Conservation (phyloP, 2,329 filamentous ascomycete species). For the Epichloe sp. region DNA sequence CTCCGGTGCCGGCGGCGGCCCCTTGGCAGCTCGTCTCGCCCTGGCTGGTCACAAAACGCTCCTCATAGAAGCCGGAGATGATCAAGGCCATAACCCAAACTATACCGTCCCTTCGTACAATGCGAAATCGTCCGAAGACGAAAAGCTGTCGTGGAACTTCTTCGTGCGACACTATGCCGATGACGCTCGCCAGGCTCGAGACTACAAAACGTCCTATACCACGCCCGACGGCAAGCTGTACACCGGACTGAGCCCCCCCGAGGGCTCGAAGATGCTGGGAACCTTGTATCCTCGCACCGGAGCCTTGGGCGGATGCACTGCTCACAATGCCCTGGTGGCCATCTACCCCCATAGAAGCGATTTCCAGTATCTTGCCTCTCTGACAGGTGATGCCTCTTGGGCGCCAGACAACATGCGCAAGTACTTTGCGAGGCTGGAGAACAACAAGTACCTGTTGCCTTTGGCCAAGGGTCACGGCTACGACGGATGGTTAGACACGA, state of each 20-base stretch:
- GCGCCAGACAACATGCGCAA: conserved; percentile 43
- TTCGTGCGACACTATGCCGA: conserved; percentile 50
- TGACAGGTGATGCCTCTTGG: conserved; percentile 51
- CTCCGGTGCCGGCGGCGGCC: conserved; percentile 46
- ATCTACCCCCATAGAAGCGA: conserved; percentile 46
- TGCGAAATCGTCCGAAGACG: conserved; percentile 35
- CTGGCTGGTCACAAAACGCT: conserved; percentile 45
- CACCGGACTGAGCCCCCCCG: conserved; percentile 25
- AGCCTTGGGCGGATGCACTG: conserved; percentile 36
- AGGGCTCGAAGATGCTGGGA: conserved; percentile 26
- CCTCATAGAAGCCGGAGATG: conserved; percentile 48
- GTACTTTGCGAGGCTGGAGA: conserved; percentile 44
- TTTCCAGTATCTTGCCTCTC: conserved; percentile 40
- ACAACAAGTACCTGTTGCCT: conserved; percentile 30
- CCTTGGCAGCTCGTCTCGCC: conserved; percentile 44
- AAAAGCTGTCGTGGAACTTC: conserved; percentile 46
- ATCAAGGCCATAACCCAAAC: conserved; percentile 34
- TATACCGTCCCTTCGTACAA: conserved; percentile 37
- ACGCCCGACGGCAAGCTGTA: conserved; percentile 37
- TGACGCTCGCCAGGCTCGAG: conserved; percentile 34
- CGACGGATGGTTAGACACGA: conserved; percentile 42
- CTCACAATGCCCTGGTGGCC: conserved; percentile 48
- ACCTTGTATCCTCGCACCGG: conserved; percentile 34
- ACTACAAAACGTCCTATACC: conserved; percentile 46
- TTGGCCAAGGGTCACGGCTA: conserved; percentile 38